Evolutionary conservation across 495 filamentous ascomycete species (phyloP), one percentile per base, ranked within the genome.

Genomic region (Patellaria atrata): DNA sequence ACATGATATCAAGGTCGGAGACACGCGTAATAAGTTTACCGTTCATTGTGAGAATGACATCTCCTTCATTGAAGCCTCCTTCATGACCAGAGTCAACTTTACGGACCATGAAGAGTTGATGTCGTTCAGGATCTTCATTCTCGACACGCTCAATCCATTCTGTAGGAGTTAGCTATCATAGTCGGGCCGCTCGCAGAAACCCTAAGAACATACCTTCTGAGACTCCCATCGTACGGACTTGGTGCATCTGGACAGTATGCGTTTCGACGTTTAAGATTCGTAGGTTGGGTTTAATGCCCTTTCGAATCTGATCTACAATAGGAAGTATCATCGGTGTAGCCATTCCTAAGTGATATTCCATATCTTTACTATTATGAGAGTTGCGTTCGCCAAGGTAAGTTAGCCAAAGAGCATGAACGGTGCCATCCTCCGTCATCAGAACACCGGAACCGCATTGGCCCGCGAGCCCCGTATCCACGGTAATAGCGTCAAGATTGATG

Each of bases 31-130:
- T 86, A 42, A 94, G 71, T 48, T 86, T 81, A 45, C 68, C 80
- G 52, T 96, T 91, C 17, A 99, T 62, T 2, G 80, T 85, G 37
- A 99, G 68, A 49, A 99, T 79, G 33, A 99, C 75, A 50, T 99
- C 89, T 26, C 83, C 83, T 58, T 99, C 89, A 28, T 80, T 66
- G 24, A 99, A 72, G 12, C 68, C 62, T 34, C 64, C 59, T 11
- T 67, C 55, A 12, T 77, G 72, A 10, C 68, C 74, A 23, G 74
- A 78, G 47, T 91, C 76, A 22, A 87, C 71, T 60, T 99, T 99
- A 40, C 85, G 83, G 17, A 99, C 80, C 81, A 99, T 91, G 63
- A 99, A 99, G 14, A 99, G 70, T 56, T 96, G 89, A 54, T 99
- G 89, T 33, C 79, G 78, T 12, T 87, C 74, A 6, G 81, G 79